phyloP scores from a whole-genome alignment of 495 filamentous ascomycete genomes.

The Penicillium parvum region DNA sequence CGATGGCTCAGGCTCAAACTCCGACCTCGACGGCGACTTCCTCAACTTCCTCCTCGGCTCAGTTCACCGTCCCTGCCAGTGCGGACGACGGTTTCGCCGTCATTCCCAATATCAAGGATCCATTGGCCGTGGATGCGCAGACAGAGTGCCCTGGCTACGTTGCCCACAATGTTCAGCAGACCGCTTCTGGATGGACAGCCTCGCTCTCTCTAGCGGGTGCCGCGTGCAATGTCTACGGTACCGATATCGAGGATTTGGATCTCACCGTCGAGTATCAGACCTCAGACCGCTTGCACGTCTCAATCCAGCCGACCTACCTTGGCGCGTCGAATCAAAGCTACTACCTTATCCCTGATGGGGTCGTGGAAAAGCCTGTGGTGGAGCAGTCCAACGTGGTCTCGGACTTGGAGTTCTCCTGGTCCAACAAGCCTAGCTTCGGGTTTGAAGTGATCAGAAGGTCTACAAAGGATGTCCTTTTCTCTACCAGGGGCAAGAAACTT shows the following conservation, averaged over 20 bases:
- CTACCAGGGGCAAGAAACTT: slow-evolving; percentile 43
- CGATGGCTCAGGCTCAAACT: not conserved
- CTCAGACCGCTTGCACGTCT: slow-evolving; percentile 41
- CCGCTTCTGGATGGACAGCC: not conserved
- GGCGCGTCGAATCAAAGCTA: not conserved
- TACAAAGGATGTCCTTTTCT: slow-evolving; percentile 39
- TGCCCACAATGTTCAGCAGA: not conserved
- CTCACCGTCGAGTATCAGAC: slow-evolving; percentile 51
- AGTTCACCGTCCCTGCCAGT: not conserved
- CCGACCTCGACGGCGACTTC: not conserved
- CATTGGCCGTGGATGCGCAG: not conserved
- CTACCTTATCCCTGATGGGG: not conserved
- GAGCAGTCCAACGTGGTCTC: not conserved
- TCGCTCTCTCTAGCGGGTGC: slow-evolving; percentile 41
- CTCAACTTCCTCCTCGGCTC: not conserved
- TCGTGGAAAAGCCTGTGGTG: not conserved
- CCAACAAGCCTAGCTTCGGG: slow-evolving; percentile 46
- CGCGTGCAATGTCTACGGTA: slow-evolving; percentile 52
- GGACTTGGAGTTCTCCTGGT: slow-evolving; percentile 26
- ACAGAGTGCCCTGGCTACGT: not conserved
- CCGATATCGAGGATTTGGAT: slow-evolving; percentile 45
- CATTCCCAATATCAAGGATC: not conserved
- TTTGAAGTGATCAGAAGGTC: slow-evolving; percentile 45
- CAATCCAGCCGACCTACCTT: slow-evolving; percentile 20
- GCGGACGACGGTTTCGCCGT: not conserved